phyloP scores from a whole-genome alignment of 1,284 basidiomycete genomes.

The Irpex sp. region DNA sequence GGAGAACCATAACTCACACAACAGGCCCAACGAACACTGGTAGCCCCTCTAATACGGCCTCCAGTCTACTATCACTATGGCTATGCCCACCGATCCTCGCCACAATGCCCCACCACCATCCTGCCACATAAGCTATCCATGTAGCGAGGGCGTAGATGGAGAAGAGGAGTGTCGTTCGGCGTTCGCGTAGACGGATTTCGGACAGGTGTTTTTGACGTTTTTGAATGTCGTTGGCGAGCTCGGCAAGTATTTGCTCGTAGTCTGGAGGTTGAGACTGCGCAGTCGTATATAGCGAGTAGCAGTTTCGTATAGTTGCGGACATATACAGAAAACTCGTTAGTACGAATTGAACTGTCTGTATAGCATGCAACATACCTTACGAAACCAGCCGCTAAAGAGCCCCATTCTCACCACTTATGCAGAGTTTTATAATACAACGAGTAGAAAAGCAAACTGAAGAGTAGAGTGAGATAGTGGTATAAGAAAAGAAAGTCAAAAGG shows the following conservation, averaged over 20 bases:
- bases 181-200: constrained; percentile 85
- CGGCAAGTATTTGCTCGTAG: constrained; percentile 66
- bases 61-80: constrained; percentile 34
- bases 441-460: background rate
- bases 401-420: constrained; percentile 19
- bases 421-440: background rate
- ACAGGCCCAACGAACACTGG: constrained; percentile 76
- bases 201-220: constrained; percentile 78
- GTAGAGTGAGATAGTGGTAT: constrained; percentile 2
- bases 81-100: constrained; percentile 37
- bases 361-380: constrained; percentile 21
- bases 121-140: constrained; percentile 77
- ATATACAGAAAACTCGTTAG: too few species aligned
- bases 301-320: too few species aligned
- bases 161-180: constrained; percentile 75
- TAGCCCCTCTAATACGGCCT: constrained; percentile 44
- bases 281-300: too few species aligned
- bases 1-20: constrained; percentile 50
- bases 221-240: constrained; percentile 64
- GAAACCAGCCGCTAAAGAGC: constrained; percentile 29
- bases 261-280: constrained; percentile 47
- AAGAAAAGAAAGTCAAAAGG: background rate
- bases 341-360: too few species aligned
- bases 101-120: constrained; percentile 77
- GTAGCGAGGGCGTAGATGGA: constrained; percentile 79